Base-by-base conservation (phyloP, 2,329 filamentous ascomycete genomes). In the Nectriaceae sp. region DNA sequence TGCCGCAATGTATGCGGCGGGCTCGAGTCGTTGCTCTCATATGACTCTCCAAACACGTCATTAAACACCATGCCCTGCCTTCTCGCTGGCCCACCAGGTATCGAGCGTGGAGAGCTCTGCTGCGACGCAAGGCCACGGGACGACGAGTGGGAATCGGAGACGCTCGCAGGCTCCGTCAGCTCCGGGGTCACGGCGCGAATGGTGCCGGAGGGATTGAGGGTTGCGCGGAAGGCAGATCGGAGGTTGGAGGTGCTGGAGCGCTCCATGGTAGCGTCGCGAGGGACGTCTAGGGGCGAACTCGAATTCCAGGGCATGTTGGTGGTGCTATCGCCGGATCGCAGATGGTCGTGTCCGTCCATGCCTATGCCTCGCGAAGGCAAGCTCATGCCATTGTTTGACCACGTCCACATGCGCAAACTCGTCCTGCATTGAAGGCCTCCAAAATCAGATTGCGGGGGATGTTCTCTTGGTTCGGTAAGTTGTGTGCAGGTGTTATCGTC, bases 101-200 rank as follows among this genome's bases (percentile, higher is more conserved):
- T 62, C 37, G 64, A 59, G 46, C 61, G 55, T 16, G 67, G 67
- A 18, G 67, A 70, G 47, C 58, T 65, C 44, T 69, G 67, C 42
- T 67, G 67, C 15, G 65, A 60, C 18, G 55, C 51, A 38, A 60
- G 22, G 51, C 58, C 59, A 24, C 60, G 60, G 44, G 57, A 55
- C 43, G 61, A 42, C 38, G 59, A 46, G 20, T 58, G 56, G 41
- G 59, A 51, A 20, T 65, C 61, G 24, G 57, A 48, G 41, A 59
- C 44, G 38, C 50, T 57, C 29, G 54, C 53, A 52, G 58, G 49
- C 37, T 78, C 75, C 52, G 65, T 54, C 36, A 69, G 70, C 37
- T 90, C 87, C 56, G 86, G 85, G 53, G 85, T 88, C 55, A 88
- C 83, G 47, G 84, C 73, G 54, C 86, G 82, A 61, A 86, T 80